Base-by-base conservation (phyloP, 306 rosid genomes). In the Acacia melanoxylon region DNA sequence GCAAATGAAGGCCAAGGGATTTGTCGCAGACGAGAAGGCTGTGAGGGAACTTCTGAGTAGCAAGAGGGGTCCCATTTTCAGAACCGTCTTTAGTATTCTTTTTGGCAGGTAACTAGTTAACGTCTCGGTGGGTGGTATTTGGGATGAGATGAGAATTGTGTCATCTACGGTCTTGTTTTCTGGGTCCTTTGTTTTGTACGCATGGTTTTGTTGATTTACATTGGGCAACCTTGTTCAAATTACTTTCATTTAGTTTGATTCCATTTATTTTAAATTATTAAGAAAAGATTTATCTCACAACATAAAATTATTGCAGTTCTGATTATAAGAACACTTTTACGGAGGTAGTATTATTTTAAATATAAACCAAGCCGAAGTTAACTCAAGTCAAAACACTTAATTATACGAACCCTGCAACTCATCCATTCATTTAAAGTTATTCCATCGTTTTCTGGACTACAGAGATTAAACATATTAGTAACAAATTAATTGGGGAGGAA, bases 21-120 rank as follows among this genome's bases (percentile, higher is more conserved):
- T 92, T 79, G 86, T 78, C 44, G 90, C 92, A 10, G 89, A 91
- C 19, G 91, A 91, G 91, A 86, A 80, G 85, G 96, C 88, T 48
- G 93, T 86, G 20, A 67, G 80, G 65, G 91, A 91, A 84, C 88
- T 76, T 87, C 80, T 90, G 0, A 78, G 62, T 41, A 73, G 48
- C 24, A 88, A 83, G 65, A 86, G 85, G 22, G 97, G 97, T 8
- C 85, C 83, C 52, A 74, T 87, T 20, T 83, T 80, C 54, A 82
- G 89, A 77, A 88, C 80, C 70, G 88, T 94, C n/a, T 77, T 85
- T 8, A 83, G 79, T 78, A 62, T 94, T 89, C 91, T 94, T 13
- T 93, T 90, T 33, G 88, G 84, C 33, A 89, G 85, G 70, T 92
- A 89, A 83, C 40, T 49, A 11, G 10, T 16, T 35, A 13, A 4